Evolutionary conservation across 108 stramenopile species (phyloP), one percentile per base, ranked within the genome.

Genomic region (Nitzschia inconspicua): DNA sequence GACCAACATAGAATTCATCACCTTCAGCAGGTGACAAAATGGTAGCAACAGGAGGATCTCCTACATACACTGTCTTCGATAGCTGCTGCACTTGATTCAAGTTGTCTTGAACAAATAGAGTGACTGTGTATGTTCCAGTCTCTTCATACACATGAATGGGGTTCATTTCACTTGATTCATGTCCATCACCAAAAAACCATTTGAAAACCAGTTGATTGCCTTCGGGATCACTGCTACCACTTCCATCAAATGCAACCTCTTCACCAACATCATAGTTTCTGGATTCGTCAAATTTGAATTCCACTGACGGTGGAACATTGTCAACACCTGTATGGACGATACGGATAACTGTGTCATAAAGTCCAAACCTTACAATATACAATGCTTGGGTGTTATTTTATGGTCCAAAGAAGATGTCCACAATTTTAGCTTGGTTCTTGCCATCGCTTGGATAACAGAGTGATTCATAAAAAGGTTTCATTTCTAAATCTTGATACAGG

Each of bases 151-250:
- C 23, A 61, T 62, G 66, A 8, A 47, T 28, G 1, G 47, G 47
- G 20, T 19, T 36, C 10, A 20, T 18, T 3, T n/a, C 24, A 13
- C 29, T 65, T 11, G 56, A 51, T 22, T 59, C 37, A 6, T 10
- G 31, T 10, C 57, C 64, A 25, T 61, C 72, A 30, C 53, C 60
- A 44, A 73, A 67, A 23, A 57, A 65, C 72, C 72, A 73, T 27
- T 24, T 9, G 24, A 59, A 73, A 11, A 22, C 22, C 14, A 73
- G 36, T 6, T 22, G 24, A 32, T 73, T 60, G 16, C 65, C 65
- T 35, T 73, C 66, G 14, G 72, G 72, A 43, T 73, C 72, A 25
- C 18, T 39, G 18, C 49, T 66, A 5, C 31, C 50, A 27, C 44
- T 54, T 28, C 65, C 72, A 66, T 73, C 65, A 37, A 73, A 73